Percentiles rank a stretch among this genome's conserved stretches.
These are phyloP conservation scores for Xerocomus minutiporus DNA, from an alignment of 1,284 basidiomycete genomes.

Conservation along the genomic window DNA sequence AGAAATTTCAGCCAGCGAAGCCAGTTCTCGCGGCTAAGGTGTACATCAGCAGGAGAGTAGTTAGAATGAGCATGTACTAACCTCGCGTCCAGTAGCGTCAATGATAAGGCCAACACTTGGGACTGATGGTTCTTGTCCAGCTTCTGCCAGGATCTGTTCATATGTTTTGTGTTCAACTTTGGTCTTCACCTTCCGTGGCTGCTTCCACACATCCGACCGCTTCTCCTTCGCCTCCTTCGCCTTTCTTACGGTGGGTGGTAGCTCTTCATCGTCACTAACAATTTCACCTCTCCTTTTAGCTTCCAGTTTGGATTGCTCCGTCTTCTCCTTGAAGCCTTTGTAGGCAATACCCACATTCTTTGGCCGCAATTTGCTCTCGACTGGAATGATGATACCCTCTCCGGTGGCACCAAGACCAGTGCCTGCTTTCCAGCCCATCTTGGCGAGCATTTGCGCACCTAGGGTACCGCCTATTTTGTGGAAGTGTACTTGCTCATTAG, in stretches of 20 bases:
- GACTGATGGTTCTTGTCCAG: conserved; percentile 54
- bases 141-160: conserved; percentile 88
- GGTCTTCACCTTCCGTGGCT: conserved; percentile 77
- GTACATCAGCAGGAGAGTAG: conserved; percentile 10
- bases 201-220: conserved; percentile 72
- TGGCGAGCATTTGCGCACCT: conserved; percentile 85
- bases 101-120: conserved; percentile 80
- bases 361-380: conserved; percentile 81
- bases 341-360: conserved; percentile 83
- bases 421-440: conserved; percentile 90
- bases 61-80: conserved; percentile 37
- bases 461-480: conserved; percentile 70
- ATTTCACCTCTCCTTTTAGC: conserved; percentile 70
- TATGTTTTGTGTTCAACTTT: conserved; percentile 92
- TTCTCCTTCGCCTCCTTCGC: conserved; percentile 53
- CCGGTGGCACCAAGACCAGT: conserved; percentile 76
- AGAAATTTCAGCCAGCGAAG: conserved; percentile 76
- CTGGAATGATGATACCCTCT: conserved; percentile 83
- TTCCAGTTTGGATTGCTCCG: conserved; percentile 83
- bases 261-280: conserved; percentile 72
- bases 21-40: conserved; percentile 71
- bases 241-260: conserved; percentile 42
- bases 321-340: conserved; percentile 83
- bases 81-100: conserved; percentile 90
- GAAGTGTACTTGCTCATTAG: conserved; percentile 74